A percentile compares a stretch with the other conserved stretches of the same genome.
Conservation (phyloP, 208 protist species). For the Herpetomonas samuelpessoai region DNA sequence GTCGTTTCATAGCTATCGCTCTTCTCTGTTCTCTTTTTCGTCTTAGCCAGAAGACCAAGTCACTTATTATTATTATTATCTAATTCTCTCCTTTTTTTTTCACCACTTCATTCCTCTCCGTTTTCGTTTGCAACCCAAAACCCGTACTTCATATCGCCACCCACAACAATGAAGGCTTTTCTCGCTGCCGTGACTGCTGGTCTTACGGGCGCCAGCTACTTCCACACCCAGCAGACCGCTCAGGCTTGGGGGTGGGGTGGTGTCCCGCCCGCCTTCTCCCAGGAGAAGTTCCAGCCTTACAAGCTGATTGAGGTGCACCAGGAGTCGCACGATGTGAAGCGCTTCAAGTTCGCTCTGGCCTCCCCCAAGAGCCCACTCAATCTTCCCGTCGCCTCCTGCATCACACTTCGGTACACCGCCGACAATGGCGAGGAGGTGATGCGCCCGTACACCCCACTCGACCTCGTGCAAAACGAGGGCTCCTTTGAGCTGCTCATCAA, state of each 20-base stretch:
- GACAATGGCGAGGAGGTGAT: constrained; percentile 61
- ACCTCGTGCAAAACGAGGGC: constrained; percentile 80
- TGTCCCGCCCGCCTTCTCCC: constrained; percentile 44
- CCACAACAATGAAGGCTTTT: constrained; percentile 44
- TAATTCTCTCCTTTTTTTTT: constrained; percentile 9
- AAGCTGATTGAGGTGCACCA: constrained; percentile 47
- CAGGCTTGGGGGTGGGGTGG: constrained; percentile 28
- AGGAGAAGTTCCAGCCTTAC: constrained; percentile 58
- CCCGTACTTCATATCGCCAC: too few species aligned
- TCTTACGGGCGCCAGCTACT: constrained; percentile 29
- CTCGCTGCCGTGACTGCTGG: constrained; percentile 23
- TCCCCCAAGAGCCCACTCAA: constrained; percentile 29
- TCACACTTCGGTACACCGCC: constrained; percentile 58
- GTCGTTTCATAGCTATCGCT: background rate
- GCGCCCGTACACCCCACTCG: constrained; percentile 92
- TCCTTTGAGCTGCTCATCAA: constrained; percentile 94
- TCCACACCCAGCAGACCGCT: constrained; percentile 18
- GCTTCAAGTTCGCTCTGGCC: constrained; percentile 58
- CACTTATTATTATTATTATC: background rate
- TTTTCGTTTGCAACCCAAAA: too few species aligned
- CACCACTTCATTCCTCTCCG: constrained; percentile 3
- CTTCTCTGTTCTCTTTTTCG: constrained; percentile 3
- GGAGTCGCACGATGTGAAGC: constrained; percentile 66
- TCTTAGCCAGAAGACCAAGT: background rate
- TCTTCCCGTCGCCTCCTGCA: constrained; percentile 55